A percentile compares a stretch with the other conserved stretches of the same genome.
phyloP scores from a whole-genome alignment of 768 basidiomycete genomes.

The Russula ochroleuca region DNA sequence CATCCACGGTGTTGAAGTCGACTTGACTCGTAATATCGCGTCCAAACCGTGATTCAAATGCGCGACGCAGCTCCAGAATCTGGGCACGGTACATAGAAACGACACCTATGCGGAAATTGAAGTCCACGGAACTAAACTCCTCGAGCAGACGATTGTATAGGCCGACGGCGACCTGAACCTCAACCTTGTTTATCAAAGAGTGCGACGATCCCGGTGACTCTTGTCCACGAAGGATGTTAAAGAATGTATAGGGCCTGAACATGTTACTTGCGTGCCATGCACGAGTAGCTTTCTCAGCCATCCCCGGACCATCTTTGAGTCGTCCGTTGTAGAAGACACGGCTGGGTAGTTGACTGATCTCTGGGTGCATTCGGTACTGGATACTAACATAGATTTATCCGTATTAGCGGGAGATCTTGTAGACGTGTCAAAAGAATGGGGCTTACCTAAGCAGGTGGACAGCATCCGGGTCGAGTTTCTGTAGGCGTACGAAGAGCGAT shows the following conservation, averaged over 20 bases:
- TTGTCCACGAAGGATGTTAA: slow-evolving; percentile 65
- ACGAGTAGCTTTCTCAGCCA: slow-evolving; percentile 75
- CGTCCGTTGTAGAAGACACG: slow-evolving; percentile 78
- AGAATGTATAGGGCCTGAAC: slow-evolving; percentile 87
- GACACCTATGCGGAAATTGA: slow-evolving; percentile 59
- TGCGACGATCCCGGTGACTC: slow-evolving; percentile 60
- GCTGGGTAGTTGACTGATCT: slow-evolving; percentile 88
- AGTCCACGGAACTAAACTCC: slow-evolving; percentile 53
- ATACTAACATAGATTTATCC: slow-evolving; percentile 53
- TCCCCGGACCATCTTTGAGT: slow-evolving; percentile 81
- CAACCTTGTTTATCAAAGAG: slow-evolving; percentile 71
- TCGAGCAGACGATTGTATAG: slow-evolving; percentile 67
- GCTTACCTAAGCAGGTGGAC: slow-evolving; percentile 85
- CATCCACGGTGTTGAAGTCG: slow-evolving; percentile 97
- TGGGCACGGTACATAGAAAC: slow-evolving; percentile 97
- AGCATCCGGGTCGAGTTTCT: slow-evolving; percentile 71
- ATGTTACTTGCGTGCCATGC: slow-evolving; percentile 79
- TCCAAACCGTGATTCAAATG: slow-evolving; percentile 72
- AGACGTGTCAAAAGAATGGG: not conserved
- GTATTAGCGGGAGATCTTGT: not conserved
- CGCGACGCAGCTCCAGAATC: slow-evolving; percentile 62
- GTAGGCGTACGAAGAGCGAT: slow-evolving; percentile 88
- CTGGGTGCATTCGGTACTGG: slow-evolving; percentile 99
- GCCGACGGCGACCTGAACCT: slow-evolving; percentile 70
- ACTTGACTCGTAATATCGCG: slow-evolving; percentile 61